Base-by-base conservation (phyloP, 768 basidiomycete genomes). In the Cystobasidium onofrii region DNA sequence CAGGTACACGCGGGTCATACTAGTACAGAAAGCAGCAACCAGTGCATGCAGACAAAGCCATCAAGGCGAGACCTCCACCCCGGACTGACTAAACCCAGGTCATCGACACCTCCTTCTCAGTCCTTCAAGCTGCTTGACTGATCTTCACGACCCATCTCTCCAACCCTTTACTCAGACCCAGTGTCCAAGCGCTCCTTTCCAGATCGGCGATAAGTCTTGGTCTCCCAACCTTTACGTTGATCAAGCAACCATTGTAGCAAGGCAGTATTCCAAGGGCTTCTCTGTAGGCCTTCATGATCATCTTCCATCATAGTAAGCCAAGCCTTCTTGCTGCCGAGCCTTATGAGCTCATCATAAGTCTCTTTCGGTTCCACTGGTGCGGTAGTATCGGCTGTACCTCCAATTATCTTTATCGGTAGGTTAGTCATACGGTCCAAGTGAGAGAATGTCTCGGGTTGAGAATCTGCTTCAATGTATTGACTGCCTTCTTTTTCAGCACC, bases 161-260 rank as follows among this genome's bases (percentile, higher is more conserved):
- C n/a, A n/a, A n/a, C n/a, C n/a, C n/a, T 43, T 18, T 7, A 43
- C 41, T 43, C 41, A 43, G 41, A 7, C 41, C 9, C 7, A 18
- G 7, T 18, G 41, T 43, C 41, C 41, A 43, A 18, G 41, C 41
- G 41, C 41, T 43, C 41, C 18, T 43, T 43, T 9, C 41, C 41
- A 9, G 41, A 43, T 18, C 41, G 41, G 18, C 41, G 41, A 43
- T 43, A 43, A 43, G 41, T 43, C 18, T 43, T 43, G 54, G n/a
- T 23, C 54, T 55, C 29, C 29, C 54, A n/a, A 7, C 54, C 54
- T 55, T 64, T 64, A 10, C 39, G 18, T 29, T 64, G 62, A 36
- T 20, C n/a, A 29, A 64, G 62, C 17, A 64, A 17, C 62, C 62
- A 64, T n/a, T 64, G 18, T 43, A 64, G 62, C 62, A 64, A 64